Conservation (phyloP, 805 yeast species). For the Metschnikowia drakensbergensis region DNA sequence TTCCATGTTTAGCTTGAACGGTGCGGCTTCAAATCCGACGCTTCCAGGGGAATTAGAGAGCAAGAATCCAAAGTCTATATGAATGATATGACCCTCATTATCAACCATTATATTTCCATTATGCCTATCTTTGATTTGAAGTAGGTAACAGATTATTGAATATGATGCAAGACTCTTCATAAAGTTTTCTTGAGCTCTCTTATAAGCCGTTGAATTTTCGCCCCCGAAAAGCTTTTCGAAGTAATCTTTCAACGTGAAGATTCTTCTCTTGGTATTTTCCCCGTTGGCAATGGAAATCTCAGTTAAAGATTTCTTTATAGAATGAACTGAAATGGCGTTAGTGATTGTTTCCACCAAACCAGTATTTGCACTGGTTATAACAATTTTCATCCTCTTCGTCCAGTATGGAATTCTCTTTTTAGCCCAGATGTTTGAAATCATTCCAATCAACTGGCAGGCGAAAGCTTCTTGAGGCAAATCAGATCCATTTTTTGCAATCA, state of each 20-base stretch:
- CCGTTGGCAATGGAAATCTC: slow-evolving; percentile 65
- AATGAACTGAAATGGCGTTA: slow-evolving; percentile 89
- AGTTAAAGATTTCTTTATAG: slow-evolving; percentile 88
- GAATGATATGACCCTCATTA: slow-evolving; percentile 90
- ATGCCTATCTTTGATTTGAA: slow-evolving; percentile 94
- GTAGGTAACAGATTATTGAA: slow-evolving; percentile 81
- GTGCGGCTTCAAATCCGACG: slow-evolving; percentile 96
- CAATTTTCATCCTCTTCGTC: slow-evolving; percentile 91
- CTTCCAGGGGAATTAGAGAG: slow-evolving; percentile 79
- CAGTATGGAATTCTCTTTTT: slow-evolving; percentile 67
- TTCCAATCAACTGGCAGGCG: slow-evolving; percentile 80
- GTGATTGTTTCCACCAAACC: slow-evolving; percentile 96
- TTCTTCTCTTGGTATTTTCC: slow-evolving; percentile 63
- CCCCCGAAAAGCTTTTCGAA: slow-evolving; percentile 74
- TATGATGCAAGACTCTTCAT: slow-evolving; percentile 86
- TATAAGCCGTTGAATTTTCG: slow-evolving; percentile 49
- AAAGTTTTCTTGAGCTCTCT: slow-evolving; percentile 79
- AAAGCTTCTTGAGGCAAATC: slow-evolving; percentile 96
- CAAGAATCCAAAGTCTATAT: slow-evolving; percentile 79
- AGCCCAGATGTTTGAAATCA: slow-evolving; percentile 69
- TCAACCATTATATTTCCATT: slow-evolving; percentile 98
- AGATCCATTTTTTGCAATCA: slow-evolving; percentile 93
- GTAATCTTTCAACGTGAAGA: slow-evolving; percentile 75
- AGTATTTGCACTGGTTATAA: slow-evolving; percentile 84
- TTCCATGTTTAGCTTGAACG: slow-evolving; percentile 87